phyloP scores from a whole-genome alignment of 805 yeast species.

The Ogataea methylovora region DNA sequence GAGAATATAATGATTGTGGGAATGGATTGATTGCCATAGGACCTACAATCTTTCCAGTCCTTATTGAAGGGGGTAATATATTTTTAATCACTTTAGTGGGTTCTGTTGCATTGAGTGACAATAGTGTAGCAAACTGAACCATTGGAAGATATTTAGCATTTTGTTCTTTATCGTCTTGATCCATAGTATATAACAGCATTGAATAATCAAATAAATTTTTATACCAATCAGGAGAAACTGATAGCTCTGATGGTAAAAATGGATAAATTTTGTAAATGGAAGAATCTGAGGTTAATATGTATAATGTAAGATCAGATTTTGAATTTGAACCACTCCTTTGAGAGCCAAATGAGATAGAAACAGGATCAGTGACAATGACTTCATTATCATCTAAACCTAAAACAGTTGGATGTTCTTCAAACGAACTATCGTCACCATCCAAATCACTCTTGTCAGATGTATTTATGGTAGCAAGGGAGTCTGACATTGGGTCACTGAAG shows the following conservation, averaged over 20 bases:
- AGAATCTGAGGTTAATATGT: conserved; percentile 44
- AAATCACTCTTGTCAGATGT: conserved; percentile 1
- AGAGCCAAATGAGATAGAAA: conserved; percentile 41
- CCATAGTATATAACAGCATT: conserved; percentile 9
- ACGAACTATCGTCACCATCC: conserved; percentile 6
- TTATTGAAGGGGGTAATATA: conserved; percentile 11
- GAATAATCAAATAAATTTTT: conserved; percentile 19
- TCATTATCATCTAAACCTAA: background rate
- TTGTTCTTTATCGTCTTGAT: background rate
- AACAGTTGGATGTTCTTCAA: conserved; percentile 11
- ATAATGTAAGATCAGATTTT: conserved; percentile 44
- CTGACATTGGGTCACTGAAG: conserved; percentile 13
- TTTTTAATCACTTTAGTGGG: conserved; percentile 2
- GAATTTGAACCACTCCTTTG: conserved; percentile 12
- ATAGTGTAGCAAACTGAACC: conserved; percentile 16
- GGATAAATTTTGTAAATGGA: conserved; percentile 59
- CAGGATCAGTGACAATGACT: conserved; percentile 22
- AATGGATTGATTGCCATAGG: conserved; percentile 48
- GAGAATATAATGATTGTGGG: conserved; percentile 44
- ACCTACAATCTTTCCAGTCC: conserved; percentile 29
- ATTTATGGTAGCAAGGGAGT: conserved; percentile 1
- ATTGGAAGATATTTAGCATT: conserved; percentile 8
- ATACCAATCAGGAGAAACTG: conserved; percentile 26
- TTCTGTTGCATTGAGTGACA: conserved; percentile 9
- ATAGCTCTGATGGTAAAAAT: conserved; percentile 43